phyloP scores from a whole-genome alignment of 2,329 filamentous ascomycete genomes.

The Cryphonectria naterciae region DNA sequence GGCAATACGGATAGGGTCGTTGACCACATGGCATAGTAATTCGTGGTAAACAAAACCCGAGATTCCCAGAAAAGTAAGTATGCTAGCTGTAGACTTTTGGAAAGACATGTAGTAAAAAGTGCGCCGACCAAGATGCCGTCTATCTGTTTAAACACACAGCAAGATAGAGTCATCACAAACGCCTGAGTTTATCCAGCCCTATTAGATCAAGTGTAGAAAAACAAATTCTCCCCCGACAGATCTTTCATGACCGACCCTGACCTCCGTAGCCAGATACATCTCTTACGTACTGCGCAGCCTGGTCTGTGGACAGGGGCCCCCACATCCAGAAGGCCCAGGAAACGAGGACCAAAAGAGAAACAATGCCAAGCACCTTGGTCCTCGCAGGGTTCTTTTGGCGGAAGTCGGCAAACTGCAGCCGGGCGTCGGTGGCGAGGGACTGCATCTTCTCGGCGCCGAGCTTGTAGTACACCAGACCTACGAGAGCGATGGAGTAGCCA shows the following conservation, averaged over 20 bases:
- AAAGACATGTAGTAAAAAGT: neutral
- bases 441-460: constrained; percentile 28
- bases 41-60: neutral
- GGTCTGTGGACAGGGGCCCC: constrained; percentile 18
- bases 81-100: neutral
- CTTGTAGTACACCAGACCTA: constrained; percentile 38
- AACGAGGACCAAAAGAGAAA: constrained; percentile 15
- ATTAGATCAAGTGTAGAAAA: neutral
- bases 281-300: constrained; percentile 23
- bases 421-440: constrained; percentile 26
- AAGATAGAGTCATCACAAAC: neutral
- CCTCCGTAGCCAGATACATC: constrained; percentile 12
- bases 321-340: constrained; percentile 21
- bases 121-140: constrained; percentile 1
- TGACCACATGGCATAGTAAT: too few relatives aligned
- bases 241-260: neutral
- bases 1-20: too few relatives aligned
- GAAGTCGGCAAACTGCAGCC: constrained; percentile 26
- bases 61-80: neutral
- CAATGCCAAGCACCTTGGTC: constrained; percentile 22
- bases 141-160: neutral
- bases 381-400: constrained; percentile 28
- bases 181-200: neutral
- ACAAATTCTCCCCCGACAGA: neutral
- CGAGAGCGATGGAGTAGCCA: constrained; percentile 66